Percentiles rank a stretch among this genome's conserved stretches.
Evolutionary conservation across 176 grass and related monocot genomes (phyloP).

Genomic region (Thinopyrum elongatum): DNA sequence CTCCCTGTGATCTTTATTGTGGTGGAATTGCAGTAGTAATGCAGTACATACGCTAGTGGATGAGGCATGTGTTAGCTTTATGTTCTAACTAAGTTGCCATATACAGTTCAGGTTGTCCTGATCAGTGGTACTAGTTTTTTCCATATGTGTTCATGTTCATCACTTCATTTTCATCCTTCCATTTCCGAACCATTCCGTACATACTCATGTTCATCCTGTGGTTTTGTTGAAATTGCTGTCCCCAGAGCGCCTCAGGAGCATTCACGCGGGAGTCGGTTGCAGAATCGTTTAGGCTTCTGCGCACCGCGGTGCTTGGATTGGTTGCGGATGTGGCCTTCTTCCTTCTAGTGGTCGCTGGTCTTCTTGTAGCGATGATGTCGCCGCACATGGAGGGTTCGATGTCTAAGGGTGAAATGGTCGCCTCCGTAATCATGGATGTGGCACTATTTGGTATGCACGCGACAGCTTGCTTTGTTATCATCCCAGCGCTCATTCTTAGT

Average conservation of each 20-base stretch:
- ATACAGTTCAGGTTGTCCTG: neutral
- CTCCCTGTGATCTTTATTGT: neutral
- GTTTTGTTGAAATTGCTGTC: neutral
- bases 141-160: neutral
- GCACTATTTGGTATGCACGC: neutral
- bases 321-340: neutral
- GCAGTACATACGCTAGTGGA: neutral
- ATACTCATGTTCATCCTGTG: neutral
- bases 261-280: neutral
- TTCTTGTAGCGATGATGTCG: neutral
- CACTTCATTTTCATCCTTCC: neutral
- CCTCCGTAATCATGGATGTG: neutral
- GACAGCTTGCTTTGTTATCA: neutral
- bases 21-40: neutral
- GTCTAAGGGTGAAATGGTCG: neutral
- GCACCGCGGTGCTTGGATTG: accelerated
- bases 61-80: neutral
- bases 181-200: neutral
- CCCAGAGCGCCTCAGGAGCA: neutral
- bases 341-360: neutral
- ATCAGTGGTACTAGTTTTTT: neutral
- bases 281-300: too few species aligned
- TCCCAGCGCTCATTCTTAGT: neutral
- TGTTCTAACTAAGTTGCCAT: neutral
- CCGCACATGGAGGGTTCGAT: neutral